Percentiles rank a stretch among this genome's conserved stretches.
These are phyloP conservation scores for Colletotrichum agaves DNA, from an alignment of 2,329 filamentous ascomycete species.

Conservation along the genomic window DNA sequence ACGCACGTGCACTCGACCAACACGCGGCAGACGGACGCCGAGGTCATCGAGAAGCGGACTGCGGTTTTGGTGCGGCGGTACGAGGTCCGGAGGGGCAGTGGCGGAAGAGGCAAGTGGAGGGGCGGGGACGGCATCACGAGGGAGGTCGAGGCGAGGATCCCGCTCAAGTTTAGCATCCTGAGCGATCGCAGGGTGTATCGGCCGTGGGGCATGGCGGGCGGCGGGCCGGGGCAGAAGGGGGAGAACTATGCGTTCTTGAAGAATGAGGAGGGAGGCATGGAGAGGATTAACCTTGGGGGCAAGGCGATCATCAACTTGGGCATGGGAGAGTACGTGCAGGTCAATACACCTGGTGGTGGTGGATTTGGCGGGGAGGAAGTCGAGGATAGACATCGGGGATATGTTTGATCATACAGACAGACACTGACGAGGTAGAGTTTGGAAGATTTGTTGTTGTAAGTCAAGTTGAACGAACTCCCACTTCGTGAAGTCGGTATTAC, in stretches of 20 bases:
- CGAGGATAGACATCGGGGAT: constrained; percentile 28
- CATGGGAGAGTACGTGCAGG: constrained; percentile 48
- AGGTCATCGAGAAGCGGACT: constrained; percentile 49
- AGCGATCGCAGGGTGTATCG: constrained; percentile 48
- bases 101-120: constrained; percentile 44
- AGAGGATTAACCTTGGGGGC: constrained; percentile 46
- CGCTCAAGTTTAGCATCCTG: constrained; percentile 48
- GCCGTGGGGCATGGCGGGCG: constrained; percentile 50
- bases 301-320: constrained; percentile 46
- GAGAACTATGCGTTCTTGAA: constrained; percentile 44
- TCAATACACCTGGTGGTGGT: constrained; percentile 50
- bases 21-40: constrained; percentile 46
- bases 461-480: no score
- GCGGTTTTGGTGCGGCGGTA: constrained; percentile 48
- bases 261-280: constrained; percentile 42
- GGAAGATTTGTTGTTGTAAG: background rate
- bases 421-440: background rate
- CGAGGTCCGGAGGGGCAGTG: constrained; percentile 43
- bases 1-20: constrained; percentile 48
- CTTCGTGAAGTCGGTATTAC: constrained; percentile 21
- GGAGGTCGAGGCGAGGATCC: constrained; percentile 49
- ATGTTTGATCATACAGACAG: background rate
- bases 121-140: constrained; percentile 49
- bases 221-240: constrained; percentile 42
- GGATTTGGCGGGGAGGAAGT: constrained; percentile 41